Evolutionary conservation across 2,329 filamentous ascomycete genomes (phyloP), one percentile per base, ranked within the genome.

Genomic region (Aspergillus sergii): DNA sequence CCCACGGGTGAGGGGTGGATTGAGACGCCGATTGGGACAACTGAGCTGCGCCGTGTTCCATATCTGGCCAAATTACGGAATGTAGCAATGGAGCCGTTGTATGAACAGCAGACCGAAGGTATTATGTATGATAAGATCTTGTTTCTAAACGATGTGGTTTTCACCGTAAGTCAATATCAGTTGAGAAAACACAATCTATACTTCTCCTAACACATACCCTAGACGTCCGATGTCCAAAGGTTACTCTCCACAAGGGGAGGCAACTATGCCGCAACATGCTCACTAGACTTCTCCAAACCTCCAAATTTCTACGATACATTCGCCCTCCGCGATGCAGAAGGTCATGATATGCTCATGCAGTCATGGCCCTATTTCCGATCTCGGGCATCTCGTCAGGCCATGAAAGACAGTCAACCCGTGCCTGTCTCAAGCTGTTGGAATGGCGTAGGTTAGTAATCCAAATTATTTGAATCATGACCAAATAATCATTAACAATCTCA

Each of bases 231-330:
- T 66, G 84, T 86, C 0, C 75, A 83, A 7, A 80, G 84, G 26
- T 78, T 89, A 19, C 78, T 92, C 64, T 83, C 82, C 56, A 90
- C 87, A 3, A 86, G 88, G 68, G 69, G 77, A 19, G 82, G 84
- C 7, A 71, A 79, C 19, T 93, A 92, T 69, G 85, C 88, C 4
- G 88, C 90, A 0, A 89, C 88, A 4, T 93, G 91, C 71, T 89
- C 89, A 0, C 78, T 91, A 41, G 91, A 93, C 77, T 92, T 89
- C 70, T 85, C 88, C 65, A 84, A 86, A 60, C 86, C 88, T 0
- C 86, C 90, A 66, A 82, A 86, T 46, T 91, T 88, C 73, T 93
- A 93, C 75, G 91, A 93, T 73, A 87, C 89, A 0, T 93, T 91
- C 73, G 91, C 90, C 1, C 86, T 89, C 23, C 83, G 91, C 16